Conservation (phyloP, 2,329 filamentous ascomycete genomes). For the Trichoderma cornu-damae region DNA sequence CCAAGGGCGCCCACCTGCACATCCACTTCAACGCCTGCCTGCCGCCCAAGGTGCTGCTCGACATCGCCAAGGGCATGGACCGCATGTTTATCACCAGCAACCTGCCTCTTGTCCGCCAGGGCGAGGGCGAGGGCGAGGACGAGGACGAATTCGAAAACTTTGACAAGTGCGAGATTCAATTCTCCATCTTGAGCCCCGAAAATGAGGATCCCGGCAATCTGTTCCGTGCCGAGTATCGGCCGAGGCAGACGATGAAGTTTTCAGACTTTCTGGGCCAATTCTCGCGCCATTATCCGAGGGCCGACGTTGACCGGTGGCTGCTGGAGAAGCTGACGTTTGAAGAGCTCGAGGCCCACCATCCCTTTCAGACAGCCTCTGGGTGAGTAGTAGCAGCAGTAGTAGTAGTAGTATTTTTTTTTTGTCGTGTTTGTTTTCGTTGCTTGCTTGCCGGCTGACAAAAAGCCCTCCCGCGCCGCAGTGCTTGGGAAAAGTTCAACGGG, state of each 20-base stretch:
- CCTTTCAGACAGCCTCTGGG: constrained; percentile 49
- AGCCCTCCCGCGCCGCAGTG: constrained; percentile 30
- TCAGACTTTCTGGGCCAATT: constrained; percentile 38
- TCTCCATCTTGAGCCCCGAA: constrained; percentile 44
- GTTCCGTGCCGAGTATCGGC: constrained; percentile 46
- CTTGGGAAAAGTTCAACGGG: constrained; percentile 61
- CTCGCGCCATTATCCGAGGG: constrained; percentile 24
- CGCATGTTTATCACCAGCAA: constrained; percentile 66
- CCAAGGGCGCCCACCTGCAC: constrained; percentile 69
- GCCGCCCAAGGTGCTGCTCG: constrained; percentile 53
- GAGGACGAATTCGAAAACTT: constrained; percentile 41
- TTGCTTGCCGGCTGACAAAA: not conserved
- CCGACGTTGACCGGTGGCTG: constrained; percentile 47
- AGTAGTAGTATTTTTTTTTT: not conserved
- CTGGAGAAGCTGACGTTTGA: constrained; percentile 57
- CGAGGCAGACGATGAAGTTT: constrained; percentile 43
- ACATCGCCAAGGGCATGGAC: constrained; percentile 48
- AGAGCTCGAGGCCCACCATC: constrained; percentile 54
- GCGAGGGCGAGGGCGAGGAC: not conserved
- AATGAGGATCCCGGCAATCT: constrained; percentile 39
- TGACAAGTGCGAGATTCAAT: constrained; percentile 55
- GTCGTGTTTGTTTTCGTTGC: not conserved
- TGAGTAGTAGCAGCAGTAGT: no score
- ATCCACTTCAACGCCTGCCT: constrained; percentile 76
- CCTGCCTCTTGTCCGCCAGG: constrained; percentile 39